Percentiles rank a stretch among this genome's conserved stretches.
Evolutionary conservation across 2,329 filamentous ascomycete genomes (phyloP).

Genomic region (Colletotrichum zoysiae): DNA sequence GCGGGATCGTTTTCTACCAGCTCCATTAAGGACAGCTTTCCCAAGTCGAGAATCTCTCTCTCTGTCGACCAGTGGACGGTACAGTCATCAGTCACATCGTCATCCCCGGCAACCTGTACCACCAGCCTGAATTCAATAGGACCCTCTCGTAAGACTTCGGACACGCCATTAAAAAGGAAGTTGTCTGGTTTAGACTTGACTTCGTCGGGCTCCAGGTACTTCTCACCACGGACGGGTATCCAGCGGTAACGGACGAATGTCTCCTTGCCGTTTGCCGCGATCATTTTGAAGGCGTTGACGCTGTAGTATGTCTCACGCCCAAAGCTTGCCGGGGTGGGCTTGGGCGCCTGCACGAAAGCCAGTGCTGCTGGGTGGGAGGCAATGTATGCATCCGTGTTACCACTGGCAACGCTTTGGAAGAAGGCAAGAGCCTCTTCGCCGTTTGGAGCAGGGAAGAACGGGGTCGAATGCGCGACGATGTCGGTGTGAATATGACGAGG

Average conservation of each 20-base stretch:
- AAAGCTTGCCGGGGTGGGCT: slow-evolving; percentile 63
- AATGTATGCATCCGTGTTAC: slow-evolving; percentile 57
- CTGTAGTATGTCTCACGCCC: slow-evolving; percentile 61
- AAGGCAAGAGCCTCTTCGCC: slow-evolving; percentile 66
- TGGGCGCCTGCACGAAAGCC: slow-evolving; percentile 62
- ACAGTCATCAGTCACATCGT: slow-evolving; percentile 47
- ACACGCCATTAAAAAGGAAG: slow-evolving; percentile 64
- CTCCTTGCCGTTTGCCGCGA: slow-evolving; percentile 53
- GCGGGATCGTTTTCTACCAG: slow-evolving; percentile 55
- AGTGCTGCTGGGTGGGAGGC: slow-evolving; percentile 59
- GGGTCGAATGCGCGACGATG: slow-evolving; percentile 64
- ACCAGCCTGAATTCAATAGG: slow-evolving; percentile 60
- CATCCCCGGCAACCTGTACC: slow-evolving; percentile 58
- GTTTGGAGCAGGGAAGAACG: slow-evolving; percentile 62
- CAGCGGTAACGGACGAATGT: slow-evolving; percentile 64
- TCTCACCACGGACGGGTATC: slow-evolving; percentile 58
- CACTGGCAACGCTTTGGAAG: slow-evolving; percentile 56
- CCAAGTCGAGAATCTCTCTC: slow-evolving; percentile 63
- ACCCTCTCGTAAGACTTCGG: slow-evolving; percentile 50
- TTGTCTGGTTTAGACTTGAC: slow-evolving; percentile 53
- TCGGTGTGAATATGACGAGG: slow-evolving; percentile 65
- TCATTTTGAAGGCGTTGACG: slow-evolving; percentile 63
- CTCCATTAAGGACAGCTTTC: slow-evolving; percentile 59
- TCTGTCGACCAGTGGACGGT: slow-evolving; percentile 63
- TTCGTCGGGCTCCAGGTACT: slow-evolving; percentile 54